Base-by-base conservation (phyloP, 371 early-diverging fungal species). In the Mucor mucedo region DNA sequence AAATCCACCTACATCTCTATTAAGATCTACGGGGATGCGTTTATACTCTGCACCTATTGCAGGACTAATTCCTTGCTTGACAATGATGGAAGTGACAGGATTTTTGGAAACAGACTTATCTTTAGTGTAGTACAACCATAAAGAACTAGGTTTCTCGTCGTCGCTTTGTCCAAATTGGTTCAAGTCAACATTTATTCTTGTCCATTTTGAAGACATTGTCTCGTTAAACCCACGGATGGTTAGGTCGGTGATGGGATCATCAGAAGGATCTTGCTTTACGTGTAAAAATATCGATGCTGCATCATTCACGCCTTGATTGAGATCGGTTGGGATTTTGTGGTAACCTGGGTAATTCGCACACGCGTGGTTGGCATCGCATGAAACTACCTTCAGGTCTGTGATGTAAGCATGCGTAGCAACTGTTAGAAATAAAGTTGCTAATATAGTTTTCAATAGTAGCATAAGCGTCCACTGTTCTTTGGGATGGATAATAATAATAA, bases 261-360 rank as follows among this genome's bases (percentile, higher is more conserved):
- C 49, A 2, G 40, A 30, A 2, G 40, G 39, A 61, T 71, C 71
- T 42, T 84, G 69, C 42, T 78, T 78, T 21, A 77, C 62, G 55
- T 84, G 80, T 21, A 84, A 55, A 53, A 71, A 83, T 1, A 84
- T 71, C 33, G 72, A 74, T 14, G 62, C 61, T 13, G 72, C 72
- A 4, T 60, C 62, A 3, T 81, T 72, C 28, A 65, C 65, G 9
- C 71, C 80, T 60, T 66, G 60, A 69, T 83, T 81, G 14, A 84
- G 55, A 62, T 83, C 75, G 16, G 72, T 67, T 0, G 77, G 69
- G 7, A 84, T 60, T 54, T 70, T 79, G 44, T 64, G 57, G 56
- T 76, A 84, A 16, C 82, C 80, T 10, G 83, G 78, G 42, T 77
- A 66, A 14, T 52, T 55, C 30, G 75, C 49, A 63, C 78, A 78